These are phyloP conservation scores for Ascochyta pisi DNA, from an alignment of 2,329 filamentous ascomycete genomes.

Conservation along the genomic window DNA sequence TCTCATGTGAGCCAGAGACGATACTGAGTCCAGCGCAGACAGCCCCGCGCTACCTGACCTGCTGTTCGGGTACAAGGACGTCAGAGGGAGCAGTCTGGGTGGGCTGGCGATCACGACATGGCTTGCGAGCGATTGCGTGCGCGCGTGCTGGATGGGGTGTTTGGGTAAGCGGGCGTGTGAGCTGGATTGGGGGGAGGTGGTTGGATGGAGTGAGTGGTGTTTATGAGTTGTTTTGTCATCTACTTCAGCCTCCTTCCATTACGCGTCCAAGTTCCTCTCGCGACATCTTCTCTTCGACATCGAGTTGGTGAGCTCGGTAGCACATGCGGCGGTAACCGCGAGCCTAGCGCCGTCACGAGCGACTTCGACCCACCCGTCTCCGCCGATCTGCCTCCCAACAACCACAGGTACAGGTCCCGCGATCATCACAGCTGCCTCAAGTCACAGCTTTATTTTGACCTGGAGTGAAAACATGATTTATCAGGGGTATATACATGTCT, in stretches of 20 bases:
- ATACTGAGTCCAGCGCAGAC: slow-evolving; percentile 5
- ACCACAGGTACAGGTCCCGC: no score
- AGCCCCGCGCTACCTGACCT: slow-evolving; percentile 1
- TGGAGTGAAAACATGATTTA: neutral
- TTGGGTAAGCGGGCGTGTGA: slow-evolving; percentile 14
- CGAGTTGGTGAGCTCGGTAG: no score
- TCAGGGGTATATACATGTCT: slow-evolving; percentile 12
- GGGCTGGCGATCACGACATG: slow-evolving; percentile 29
- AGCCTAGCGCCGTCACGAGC: no score
- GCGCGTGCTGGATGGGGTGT: slow-evolving; percentile 1
- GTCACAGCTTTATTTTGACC: neutral
- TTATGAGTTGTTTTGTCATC: neutral
- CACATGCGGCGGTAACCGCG: no score
- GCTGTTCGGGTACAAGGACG: neutral
- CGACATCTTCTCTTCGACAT: no score
- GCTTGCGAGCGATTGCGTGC: slow-evolving; percentile 15
- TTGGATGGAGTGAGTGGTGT: slow-evolving; percentile 3
- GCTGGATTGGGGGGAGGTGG: slow-evolving; percentile 12
- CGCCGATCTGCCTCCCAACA: no score
- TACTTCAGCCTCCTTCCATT: no score
- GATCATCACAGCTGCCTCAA: no score
- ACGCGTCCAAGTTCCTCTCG: no score
- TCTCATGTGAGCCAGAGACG: slow-evolving; percentile 21
- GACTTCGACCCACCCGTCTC: no score
- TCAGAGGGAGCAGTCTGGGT: neutral